Percentiles rank a stretch among this genome's conserved stretches.
Evolutionary conservation across 345 rosid species (phyloP).

Genomic region (Moricandia moricandioides): DNA sequence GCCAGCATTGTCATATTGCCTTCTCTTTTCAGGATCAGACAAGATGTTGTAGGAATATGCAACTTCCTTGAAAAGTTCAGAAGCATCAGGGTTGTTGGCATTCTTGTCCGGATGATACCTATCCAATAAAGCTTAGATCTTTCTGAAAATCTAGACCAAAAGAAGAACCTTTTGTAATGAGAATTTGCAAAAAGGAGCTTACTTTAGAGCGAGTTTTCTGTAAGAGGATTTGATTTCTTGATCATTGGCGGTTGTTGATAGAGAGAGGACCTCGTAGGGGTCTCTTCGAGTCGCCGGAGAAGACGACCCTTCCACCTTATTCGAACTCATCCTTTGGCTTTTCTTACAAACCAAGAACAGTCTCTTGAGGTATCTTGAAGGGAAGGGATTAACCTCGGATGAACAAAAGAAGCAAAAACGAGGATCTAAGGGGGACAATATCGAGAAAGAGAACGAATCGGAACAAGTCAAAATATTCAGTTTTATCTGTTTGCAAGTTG

Average conservation of each 20-base stretch:
- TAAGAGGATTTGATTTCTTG: constrained; percentile 97
- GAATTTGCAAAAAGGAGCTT: constrained; percentile 21
- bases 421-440: no score
- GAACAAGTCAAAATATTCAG: no score
- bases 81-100: constrained; percentile 89
- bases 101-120: constrained; percentile 99
- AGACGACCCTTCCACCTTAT: constrained; percentile 66
- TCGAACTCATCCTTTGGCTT: constrained; percentile 38
- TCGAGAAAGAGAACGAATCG: no score
- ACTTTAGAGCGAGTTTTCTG: constrained; percentile 95
- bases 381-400: not conserved
- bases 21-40: constrained; percentile 96
- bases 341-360: no score
- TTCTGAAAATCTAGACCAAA: not conserved
- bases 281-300: constrained; percentile 66
- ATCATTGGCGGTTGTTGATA: constrained; percentile 78
- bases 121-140: not conserved
- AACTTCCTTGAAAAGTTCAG: constrained; percentile 94
- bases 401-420: not conserved
- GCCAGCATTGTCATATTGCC: constrained; percentile 93
- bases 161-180: no score
- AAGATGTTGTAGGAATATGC: constrained; percentile 96
- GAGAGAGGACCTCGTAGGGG: constrained; percentile 89
- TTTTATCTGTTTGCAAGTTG: no score
- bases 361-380: no score